phyloP scores from a whole-genome alignment of 768 basidiomycete species.

The Trametes punicea region DNA sequence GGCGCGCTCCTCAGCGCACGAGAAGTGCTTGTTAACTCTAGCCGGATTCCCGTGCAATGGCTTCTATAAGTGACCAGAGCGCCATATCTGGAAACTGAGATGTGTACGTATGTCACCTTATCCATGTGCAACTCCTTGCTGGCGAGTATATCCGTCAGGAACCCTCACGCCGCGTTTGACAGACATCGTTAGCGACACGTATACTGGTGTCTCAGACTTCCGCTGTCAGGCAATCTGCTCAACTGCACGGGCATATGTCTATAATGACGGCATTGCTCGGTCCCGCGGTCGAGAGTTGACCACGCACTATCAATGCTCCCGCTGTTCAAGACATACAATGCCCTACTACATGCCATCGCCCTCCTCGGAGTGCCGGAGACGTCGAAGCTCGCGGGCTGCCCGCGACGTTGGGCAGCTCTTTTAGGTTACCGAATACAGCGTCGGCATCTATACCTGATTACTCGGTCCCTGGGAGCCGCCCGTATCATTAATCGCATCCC shows the following conservation, averaged over 20 bases:
- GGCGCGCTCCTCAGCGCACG: too few species aligned
- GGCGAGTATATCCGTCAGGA: too few species aligned
- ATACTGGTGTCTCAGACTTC: too few species aligned
- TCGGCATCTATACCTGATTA: not conserved
- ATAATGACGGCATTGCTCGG: not conserved
- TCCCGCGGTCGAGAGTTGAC: not conserved
- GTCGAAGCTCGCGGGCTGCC: not conserved
- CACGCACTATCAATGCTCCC: not conserved
- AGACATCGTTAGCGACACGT: too few species aligned
- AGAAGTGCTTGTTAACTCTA: too few species aligned
- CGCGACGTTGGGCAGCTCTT: not conserved
- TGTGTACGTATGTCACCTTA: too few species aligned
- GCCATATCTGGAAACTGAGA: too few species aligned
- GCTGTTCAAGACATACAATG: not conserved
- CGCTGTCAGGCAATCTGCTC: too few species aligned
- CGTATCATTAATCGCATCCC: not conserved
- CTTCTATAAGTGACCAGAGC: too few species aligned
- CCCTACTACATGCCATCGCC: not conserved
- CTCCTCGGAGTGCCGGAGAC: not conserved
- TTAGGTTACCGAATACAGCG: not conserved
- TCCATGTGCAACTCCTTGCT: too few species aligned
- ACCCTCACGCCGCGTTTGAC: too few species aligned
- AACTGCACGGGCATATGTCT: not conserved
- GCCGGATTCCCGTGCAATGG: too few species aligned
- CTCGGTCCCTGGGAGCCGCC: not conserved